A percentile compares a stretch with the other conserved stretches of the same genome.
Conservation (phyloP, 1,284 basidiomycete genomes). For the Leccinum subspadiceum region DNA sequence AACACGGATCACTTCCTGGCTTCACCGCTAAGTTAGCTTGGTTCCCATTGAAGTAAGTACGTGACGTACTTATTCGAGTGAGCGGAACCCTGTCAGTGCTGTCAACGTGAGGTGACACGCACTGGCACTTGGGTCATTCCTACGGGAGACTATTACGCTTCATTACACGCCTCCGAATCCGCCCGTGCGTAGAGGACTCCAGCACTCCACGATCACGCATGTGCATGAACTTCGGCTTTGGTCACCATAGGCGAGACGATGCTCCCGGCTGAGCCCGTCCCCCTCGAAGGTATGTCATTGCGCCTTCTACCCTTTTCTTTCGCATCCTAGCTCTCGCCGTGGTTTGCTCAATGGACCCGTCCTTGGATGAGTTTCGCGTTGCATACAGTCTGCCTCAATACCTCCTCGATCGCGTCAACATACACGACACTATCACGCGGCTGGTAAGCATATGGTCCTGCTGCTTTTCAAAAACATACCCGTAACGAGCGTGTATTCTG, state of each 20-base stretch:
- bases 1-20: too few species aligned
- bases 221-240: not conserved
- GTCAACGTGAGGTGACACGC: not conserved
- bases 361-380: constrained; percentile 7
- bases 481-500: not conserved
- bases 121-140: not conserved
- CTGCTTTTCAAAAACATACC: not conserved
- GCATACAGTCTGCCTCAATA: constrained; percentile 23
- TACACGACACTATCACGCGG: constrained; percentile 28
- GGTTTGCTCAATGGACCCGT: constrained; percentile 8
- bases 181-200: not conserved
- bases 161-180: constrained; percentile 4
- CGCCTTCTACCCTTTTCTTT: not conserved
- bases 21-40: too few species aligned
- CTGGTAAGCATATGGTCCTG: constrained; percentile 16
- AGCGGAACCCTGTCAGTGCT: not conserved
- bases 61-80: not conserved
- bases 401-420: constrained; percentile 28
- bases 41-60: not conserved
- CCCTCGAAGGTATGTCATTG: constrained; percentile 7
- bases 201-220: not conserved
- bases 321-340: not conserved
- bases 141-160: constrained; percentile 1
- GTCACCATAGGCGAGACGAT: not conserved
- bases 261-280: constrained; percentile 11